Evolutionary conservation across 2,329 filamentous ascomycete species (phyloP).

Genomic region (Cladosporium phlei): DNA sequence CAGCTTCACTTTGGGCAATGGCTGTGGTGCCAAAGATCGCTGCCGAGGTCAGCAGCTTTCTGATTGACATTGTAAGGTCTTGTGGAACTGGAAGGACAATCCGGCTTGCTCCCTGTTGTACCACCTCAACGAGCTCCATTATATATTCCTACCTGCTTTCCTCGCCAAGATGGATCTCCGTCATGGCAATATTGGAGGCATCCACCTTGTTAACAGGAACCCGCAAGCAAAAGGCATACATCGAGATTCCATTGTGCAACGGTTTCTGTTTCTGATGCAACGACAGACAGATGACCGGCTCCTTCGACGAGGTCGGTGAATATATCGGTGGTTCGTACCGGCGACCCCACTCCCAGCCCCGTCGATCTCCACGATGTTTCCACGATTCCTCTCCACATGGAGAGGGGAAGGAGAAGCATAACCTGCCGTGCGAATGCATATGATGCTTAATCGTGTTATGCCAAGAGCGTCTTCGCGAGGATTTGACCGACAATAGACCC

Average conservation of each 20-base stretch:
- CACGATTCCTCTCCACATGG: constrained; percentile 1
- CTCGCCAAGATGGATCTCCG: constrained; percentile 10
- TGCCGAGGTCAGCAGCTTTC: constrained; percentile 8
- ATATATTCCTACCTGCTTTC: constrained; percentile 5
- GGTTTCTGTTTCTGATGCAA: constrained; percentile 2
- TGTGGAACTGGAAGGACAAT: constrained; percentile 3
- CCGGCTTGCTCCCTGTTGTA: not conserved
- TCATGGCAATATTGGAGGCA: not conserved
- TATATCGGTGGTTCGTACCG: constrained; percentile 1
- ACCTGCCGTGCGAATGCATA: not conserved
- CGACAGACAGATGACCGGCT: not conserved
- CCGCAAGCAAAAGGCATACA: not conserved
- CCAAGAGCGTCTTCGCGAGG: not conserved
- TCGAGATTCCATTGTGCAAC: not conserved
- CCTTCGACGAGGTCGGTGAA: constrained; percentile 5
- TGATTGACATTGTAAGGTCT: constrained; percentile 7
- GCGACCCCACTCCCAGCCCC: not conserved
- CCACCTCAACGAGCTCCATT: not conserved
- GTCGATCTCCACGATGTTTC: constrained; percentile 2
- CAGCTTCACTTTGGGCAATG: constrained; percentile 11
- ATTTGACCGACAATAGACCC: constrained; percentile 2
- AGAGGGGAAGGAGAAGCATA: not conserved
- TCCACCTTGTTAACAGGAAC: not conserved
- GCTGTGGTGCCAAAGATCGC: constrained; percentile 4
- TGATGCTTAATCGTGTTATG: not conserved